Conservation (phyloP, 768 basidiomycete genomes). For the Chalciporus chontae region DNA sequence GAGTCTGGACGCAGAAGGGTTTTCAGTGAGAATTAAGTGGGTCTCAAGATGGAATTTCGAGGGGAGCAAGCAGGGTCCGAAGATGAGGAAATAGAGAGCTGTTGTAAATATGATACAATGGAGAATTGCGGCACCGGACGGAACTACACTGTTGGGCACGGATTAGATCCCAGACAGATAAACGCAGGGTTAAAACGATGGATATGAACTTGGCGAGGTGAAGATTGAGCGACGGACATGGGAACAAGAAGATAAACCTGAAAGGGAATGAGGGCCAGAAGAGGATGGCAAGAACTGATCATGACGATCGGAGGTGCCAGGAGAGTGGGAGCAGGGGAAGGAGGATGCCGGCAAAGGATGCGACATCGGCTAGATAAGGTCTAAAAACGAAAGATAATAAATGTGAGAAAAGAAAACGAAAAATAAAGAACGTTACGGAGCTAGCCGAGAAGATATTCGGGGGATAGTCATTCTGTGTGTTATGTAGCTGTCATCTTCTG, state of each 20-base stretch:
- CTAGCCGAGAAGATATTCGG: conserved; percentile 27
- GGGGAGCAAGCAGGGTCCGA: neutral
- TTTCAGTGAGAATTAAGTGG: conserved; percentile 8
- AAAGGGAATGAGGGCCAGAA: neutral
- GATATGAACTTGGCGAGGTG: neutral
- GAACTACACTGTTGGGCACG: conserved; percentile 7
- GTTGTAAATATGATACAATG: neutral
- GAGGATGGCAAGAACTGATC: neutral
- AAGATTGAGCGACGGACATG: conserved; percentile 1
- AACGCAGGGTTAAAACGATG: neutral
- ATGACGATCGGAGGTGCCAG: conserved; percentile 10
- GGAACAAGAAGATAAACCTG: neutral
- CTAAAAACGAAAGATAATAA: conserved; percentile 6
- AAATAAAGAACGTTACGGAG: conserved; percentile 16
- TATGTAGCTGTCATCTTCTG: conserved; percentile 32
- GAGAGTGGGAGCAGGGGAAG: conserved; percentile 6
- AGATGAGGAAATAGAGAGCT: neutral
- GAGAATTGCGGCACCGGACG: conserved; percentile 12
- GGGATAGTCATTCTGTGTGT: conserved; percentile 14
- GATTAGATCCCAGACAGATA: neutral
- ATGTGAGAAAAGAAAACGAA: conserved; percentile 4
- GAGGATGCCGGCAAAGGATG: conserved; percentile 5
- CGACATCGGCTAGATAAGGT: conserved; percentile 31
- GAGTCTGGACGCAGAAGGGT: conserved; percentile 6
- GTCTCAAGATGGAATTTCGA: conserved; percentile 6